These are phyloP conservation scores for Blastocystis sp. DNA, from an alignment of 352 stramenopile genomes.

Conservation along the genomic window DNA sequence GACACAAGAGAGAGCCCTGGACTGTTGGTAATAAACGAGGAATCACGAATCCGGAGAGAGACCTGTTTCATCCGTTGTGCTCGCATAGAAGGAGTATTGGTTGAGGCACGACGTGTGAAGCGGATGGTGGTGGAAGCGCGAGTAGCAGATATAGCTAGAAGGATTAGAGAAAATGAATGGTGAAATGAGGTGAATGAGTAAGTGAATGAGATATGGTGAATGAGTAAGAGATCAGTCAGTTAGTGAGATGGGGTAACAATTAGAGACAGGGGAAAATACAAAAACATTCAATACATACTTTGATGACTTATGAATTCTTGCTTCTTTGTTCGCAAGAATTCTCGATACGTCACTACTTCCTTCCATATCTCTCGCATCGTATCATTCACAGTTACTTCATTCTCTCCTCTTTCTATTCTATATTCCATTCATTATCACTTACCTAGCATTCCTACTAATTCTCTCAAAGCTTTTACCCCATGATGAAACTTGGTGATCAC, in stretches of 20 bases:
- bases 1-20: constrained; percentile 2
- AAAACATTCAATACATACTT: background rate
- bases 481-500: background rate
- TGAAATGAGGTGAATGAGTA: too few species aligned
- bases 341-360: background rate
- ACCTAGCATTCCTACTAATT: background rate
- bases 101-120: background rate
- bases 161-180: too few species aligned
- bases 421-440: too few species aligned
- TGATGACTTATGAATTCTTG: constrained; percentile 40
- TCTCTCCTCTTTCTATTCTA: background rate
- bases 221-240: too few species aligned
- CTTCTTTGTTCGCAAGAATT: constrained; percentile 21
- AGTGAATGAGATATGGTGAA: too few species aligned
- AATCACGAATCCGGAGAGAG: constrained; percentile 32
- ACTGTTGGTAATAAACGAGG: background rate
- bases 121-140: constrained; percentile 18
- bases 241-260: too few species aligned
- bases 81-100: background rate
- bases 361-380: background rate
- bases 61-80: constrained; percentile 15
- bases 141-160: background rate
- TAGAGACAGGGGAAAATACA: background rate
- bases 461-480: background rate
- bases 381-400: background rate